Evolutionary conservation across 495 filamentous ascomycete genomes (phyloP), one percentile per base, ranked within the genome.

Genomic region (Saxophila tyrrhenica): DNA sequence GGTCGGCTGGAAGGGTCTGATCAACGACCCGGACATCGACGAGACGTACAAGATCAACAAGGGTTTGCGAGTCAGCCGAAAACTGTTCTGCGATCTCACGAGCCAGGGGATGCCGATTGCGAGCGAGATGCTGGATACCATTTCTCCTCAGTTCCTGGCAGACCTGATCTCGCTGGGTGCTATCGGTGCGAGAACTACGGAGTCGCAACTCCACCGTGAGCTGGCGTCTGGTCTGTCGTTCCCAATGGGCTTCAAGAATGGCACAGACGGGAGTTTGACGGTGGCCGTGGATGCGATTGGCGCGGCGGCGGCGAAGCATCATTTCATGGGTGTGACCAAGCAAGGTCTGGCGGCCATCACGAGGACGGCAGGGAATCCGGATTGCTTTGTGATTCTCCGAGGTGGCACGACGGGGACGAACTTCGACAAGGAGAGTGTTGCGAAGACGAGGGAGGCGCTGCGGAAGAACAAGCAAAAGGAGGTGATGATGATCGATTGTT

Each of bases 241-340:
- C 82, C 92, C 92, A 3, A 89, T 98, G 48, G 92, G 92, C 15
- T 98, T 94, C 84, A 98, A 97, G 81, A 98, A 98, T 67, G 94
- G 92, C 45, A 98, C 92, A 25, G 92, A 98, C 64, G 92, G 92
- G n/a, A 86, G 84, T 63, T 71, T 98, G 48, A 80, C 78, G 21
- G 91, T 98, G n/a, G 89, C 91, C 39, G 91, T 98, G 58, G 92
- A 98, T 65, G 92, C 92, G 44, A 94, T 96, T 57, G 90, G 94
- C 52, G 83, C 89, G 8, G 92, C 92, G 1, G 84, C 87, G 25
- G 81, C 89, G 56, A 86, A 85, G 62, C 92, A 98, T 72, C 89
- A 94, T 70, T 98, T 98, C 77, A 88, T 98, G 77, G 91, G 91
- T 69, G 94, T 98, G 41, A 98, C 94, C n/a, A 98, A 97, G 76